These are phyloP conservation scores for Taiozyma sp. DNA, from an alignment of 1,139 yeast species.

Conservation along the genomic window DNA sequence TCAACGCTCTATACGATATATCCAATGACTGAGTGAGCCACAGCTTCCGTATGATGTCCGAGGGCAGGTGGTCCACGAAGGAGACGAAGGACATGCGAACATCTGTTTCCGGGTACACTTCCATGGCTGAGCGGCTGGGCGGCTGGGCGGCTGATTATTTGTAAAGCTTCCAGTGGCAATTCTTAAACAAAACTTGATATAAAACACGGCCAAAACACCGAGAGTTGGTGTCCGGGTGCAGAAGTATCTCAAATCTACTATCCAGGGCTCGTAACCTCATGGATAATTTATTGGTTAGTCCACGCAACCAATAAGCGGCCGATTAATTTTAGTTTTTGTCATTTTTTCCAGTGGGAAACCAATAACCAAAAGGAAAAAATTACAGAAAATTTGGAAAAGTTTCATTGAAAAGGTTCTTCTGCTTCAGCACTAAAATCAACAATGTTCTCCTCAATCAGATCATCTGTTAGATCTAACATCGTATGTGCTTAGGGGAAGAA, in stretches of 20 bases:
- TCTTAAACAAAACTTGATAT: too few species aligned
- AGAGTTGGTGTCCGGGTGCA: too few species aligned
- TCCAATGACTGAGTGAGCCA: constrained; percentile 43
- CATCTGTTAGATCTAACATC: constrained; percentile 26
- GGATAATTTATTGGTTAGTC: not conserved
- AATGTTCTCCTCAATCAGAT: constrained; percentile 27
- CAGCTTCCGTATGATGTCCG: constrained; percentile 41
- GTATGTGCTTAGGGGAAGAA: constrained; percentile 16
- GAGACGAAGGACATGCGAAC: constrained; percentile 24
- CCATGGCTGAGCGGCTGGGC: not conserved
- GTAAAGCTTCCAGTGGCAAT: not conserved
- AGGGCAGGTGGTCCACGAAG: constrained; percentile 43
- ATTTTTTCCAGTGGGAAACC: not conserved
- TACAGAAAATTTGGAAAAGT: not conserved
- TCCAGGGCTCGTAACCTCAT: too few species aligned
- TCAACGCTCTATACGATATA: constrained; percentile 23
- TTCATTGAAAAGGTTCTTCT: constrained; percentile 1
- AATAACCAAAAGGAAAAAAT: constrained; percentile 1
- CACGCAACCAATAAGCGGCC: not conserved
- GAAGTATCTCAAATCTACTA: too few species aligned
- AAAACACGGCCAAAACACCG: too few species aligned
- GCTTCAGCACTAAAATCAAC: constrained; percentile 1
- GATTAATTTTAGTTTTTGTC: constrained; percentile 2
- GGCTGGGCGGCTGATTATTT: not conserved
- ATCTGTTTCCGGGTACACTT: constrained; percentile 6